Base-by-base conservation (phyloP, 495 filamentous ascomycete genomes). In the Corynascus novoguineensis region DNA sequence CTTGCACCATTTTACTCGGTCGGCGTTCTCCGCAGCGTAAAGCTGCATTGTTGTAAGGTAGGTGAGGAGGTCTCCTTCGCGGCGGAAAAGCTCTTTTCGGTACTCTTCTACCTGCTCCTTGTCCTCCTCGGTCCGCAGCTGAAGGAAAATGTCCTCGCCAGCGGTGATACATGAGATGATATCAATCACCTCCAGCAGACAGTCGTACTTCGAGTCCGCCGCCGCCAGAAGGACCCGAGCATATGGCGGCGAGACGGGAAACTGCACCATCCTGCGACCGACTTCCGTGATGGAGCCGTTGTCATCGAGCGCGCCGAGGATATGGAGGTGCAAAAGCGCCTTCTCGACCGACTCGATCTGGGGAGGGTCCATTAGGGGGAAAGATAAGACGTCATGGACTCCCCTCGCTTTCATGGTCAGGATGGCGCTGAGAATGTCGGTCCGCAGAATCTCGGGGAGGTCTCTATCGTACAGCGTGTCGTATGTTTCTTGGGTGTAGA, bases 401-500 rank as follows among this genome's bases (percentile, higher is more conserved):
- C 92, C 93, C 32, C 91, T 79, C 9, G 95, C 92, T 67, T 96
- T 97, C 86, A 99, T 92, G 1, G 86, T 95, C 15, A 99, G 74
- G n/a, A 97, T 72, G 2, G 91, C 86, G 48, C 88, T 83, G 22
- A 89, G 81, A 2, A 97, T 75, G 68, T 99, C 95, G 55, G 87
- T 91, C 27, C 95, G 81, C 10, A 97, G 75, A 11, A 99, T 97
- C 68, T 97, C 95, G 0, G 95, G 93, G 0, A 82, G 80, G 40
- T 89, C 90, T 2, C 83, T 79, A 40, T 87, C 79, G n/a, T 86
- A 80, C 1, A 99, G 70, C 0, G 69, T 69, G 8, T 81, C 64
- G 71, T 90, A 97, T 5, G 86, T 84, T 22, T 83, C 76, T 55
- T 95, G 86, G 0, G 95, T 96, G 66, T 95, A 99, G 15, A 97